Evolutionary conservation across 2,329 filamentous ascomycete genomes (phyloP).

Genomic region (Cyphellophora attinorum): DNA sequence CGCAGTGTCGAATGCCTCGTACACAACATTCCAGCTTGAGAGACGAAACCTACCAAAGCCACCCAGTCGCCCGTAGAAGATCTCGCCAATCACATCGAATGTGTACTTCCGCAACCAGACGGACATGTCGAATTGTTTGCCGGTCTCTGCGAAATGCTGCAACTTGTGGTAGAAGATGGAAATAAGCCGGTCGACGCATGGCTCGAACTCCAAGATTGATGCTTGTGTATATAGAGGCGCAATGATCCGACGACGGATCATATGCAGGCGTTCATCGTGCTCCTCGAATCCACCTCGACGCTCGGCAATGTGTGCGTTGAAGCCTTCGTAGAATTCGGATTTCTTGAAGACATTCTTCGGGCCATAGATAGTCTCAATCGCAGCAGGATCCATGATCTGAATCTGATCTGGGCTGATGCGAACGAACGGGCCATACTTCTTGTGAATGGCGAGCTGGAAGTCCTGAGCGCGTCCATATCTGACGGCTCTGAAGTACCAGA

Average conservation of each 20-base stretch:
- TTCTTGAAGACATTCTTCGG: conserved; percentile 11
- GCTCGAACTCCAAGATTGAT: conserved; percentile 15
- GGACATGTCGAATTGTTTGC: conserved; percentile 8
- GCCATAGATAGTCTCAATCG: conserved; percentile 3
- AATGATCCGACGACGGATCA: conserved; percentile 9
- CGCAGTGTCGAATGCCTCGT: not conserved
- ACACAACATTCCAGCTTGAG: not conserved
- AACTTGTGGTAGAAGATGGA: conserved; percentile 12
- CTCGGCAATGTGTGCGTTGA: conserved; percentile 9
- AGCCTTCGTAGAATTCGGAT: conserved; percentile 10
- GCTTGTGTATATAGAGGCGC: conserved; percentile 13
- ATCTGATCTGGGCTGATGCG: conserved; percentile 40
- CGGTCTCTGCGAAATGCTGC: conserved; percentile 7
- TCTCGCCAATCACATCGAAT: conserved; percentile 9
- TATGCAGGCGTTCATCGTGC: conserved; percentile 11
- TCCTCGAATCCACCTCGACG: conserved; percentile 10
- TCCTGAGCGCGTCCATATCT: conserved; percentile 9
- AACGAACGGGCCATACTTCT: conserved; percentile 36
- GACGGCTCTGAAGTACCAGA: conserved; percentile 12
- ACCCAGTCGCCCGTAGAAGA: conserved; percentile 2
- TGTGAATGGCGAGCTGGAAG: conserved; percentile 26
- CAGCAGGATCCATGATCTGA: conserved; percentile 23
- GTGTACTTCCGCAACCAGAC: conserved; percentile 15
- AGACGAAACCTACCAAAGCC: no score
- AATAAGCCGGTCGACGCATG: conserved; percentile 13